phyloP scores from a whole-genome alignment of 179 eudicot species.

The Kewa caespitosa region DNA sequence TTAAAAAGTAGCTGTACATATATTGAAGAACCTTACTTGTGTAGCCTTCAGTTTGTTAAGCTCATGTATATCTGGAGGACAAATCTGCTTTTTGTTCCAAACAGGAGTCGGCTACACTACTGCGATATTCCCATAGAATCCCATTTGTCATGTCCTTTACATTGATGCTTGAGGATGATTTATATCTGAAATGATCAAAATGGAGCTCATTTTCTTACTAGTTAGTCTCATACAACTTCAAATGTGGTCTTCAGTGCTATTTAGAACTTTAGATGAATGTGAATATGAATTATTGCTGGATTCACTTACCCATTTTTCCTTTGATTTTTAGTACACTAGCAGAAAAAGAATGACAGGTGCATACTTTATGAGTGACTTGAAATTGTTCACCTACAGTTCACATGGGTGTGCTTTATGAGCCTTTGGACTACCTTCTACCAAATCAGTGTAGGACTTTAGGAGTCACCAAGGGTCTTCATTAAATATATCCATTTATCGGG shows the following conservation, averaged over 20 bases:
- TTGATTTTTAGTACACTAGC: neutral
- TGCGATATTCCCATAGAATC: neutral
- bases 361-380: neutral
- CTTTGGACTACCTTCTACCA: slow-evolving; percentile 1
- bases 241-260: neutral
- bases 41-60: neutral
- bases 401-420: neutral
- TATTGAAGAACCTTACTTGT: neutral
- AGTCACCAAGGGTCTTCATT: neutral
- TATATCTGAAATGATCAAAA: neutral
- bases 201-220: neutral
- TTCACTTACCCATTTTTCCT: neutral
- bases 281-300: neutral
- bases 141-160: neutral
- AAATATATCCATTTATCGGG: too few species aligned
- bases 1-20: slow-evolving; percentile 12
- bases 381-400: neutral
- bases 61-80: neutral
- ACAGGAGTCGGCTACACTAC: too few species aligned
- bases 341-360: neutral
- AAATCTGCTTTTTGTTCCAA: neutral
- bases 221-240: neutral
- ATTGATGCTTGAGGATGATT: neutral
- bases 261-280: too few species aligned
- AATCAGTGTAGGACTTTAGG: too few species aligned